Evolutionary conservation across 106 monocot genomes (phyloP), one percentile per base, ranked within the genome.

Genomic region (Iris macrosiphon): DNA sequence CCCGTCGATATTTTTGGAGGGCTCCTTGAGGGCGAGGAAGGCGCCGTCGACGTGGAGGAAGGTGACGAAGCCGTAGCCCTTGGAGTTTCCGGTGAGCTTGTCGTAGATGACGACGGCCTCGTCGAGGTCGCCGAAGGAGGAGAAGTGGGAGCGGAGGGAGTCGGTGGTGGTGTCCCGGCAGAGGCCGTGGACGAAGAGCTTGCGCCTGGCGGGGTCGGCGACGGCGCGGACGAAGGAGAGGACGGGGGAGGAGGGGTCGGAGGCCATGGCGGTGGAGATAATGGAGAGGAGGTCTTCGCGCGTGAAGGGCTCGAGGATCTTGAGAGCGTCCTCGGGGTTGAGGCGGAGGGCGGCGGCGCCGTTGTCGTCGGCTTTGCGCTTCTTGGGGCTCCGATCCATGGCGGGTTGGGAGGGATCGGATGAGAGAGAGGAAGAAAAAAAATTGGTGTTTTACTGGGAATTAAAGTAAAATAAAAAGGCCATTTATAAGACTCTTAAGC

Each of bases 141-240:
- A 77, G 74, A 89, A 95, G 55, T 82, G 46, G 45, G 64, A 40
- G 28, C 81, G 80, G 45, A 95, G 79, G 39, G 64, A 59, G 0
- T 95, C 89, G 31, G 75, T 68, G 38, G 85, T 82, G 52, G 89
- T 95, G 7, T 95, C 94, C 94, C 89, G 85, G 7, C 85, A 81
- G 40, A 95, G 89, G 26, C 94, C 94, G 51, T 85, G 94, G 65
- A 89, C 73, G 72, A 95, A 95, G 57, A 95, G 89, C 76, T 95
- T 95, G n/a, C 89, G 68, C 37, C 76, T 84, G 9, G 73, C 41
- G 15, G 56, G 73, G 42, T 85, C 85, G 14, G 66, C 67, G 62
- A 77, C 68, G 34, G 84, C 78, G 61, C 74, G 22, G 17, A 69
- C 7, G 6, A 84, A 89, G 7, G 89, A 79, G 43, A 66, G 63